Conservation (phyloP, 2,329 filamentous ascomycete species). For the Tolypocladium capitatum region DNA sequence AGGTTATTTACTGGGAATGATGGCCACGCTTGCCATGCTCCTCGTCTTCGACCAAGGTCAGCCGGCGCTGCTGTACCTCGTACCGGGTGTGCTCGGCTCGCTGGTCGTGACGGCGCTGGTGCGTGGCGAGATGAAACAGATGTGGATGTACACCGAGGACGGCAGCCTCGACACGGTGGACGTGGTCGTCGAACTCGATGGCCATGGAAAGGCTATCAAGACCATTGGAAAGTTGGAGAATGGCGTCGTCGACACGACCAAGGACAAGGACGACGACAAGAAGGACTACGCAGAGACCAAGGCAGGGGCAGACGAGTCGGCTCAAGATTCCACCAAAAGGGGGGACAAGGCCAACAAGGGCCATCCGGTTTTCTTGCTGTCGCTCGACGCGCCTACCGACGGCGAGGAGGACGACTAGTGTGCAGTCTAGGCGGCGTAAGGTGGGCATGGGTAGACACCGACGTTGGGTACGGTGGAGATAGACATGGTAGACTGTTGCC, state of each 20-base stretch:
- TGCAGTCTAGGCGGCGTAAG: background rate
- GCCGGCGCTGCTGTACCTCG: constrained; percentile 82
- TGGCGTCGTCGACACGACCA: constrained; percentile 22
- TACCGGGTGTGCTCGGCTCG: constrained; percentile 66
- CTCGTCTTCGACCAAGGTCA: constrained; percentile 70
- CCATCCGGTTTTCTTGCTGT: constrained; percentile 20
- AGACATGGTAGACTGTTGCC: background rate
- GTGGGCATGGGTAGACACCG: too few species aligned
- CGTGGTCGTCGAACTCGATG: constrained; percentile 41
- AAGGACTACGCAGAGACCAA: constrained; percentile 6
- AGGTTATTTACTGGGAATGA: constrained; percentile 69
- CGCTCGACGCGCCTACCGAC: constrained; percentile 16
- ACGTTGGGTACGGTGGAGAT: background rate
- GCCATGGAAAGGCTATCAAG: constrained; percentile 31
- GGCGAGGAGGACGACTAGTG: constrained; percentile 5
- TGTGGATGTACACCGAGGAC: constrained; percentile 77
- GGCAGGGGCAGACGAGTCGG: background rate
- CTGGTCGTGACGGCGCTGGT: constrained; percentile 61
- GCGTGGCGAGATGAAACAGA: constrained; percentile 56
- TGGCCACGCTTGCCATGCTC: constrained; percentile 64
- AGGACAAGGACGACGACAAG: constrained; percentile 10
- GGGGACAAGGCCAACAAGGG: constrained; percentile 8
- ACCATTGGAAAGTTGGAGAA: constrained; percentile 23
- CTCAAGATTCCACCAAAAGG: constrained; percentile 2
- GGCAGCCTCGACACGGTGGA: constrained; percentile 41